These are phyloP conservation scores for Globisporangium viniferum DNA, from an alignment of 352 stramenopile genomes.

Conservation along the genomic window DNA sequence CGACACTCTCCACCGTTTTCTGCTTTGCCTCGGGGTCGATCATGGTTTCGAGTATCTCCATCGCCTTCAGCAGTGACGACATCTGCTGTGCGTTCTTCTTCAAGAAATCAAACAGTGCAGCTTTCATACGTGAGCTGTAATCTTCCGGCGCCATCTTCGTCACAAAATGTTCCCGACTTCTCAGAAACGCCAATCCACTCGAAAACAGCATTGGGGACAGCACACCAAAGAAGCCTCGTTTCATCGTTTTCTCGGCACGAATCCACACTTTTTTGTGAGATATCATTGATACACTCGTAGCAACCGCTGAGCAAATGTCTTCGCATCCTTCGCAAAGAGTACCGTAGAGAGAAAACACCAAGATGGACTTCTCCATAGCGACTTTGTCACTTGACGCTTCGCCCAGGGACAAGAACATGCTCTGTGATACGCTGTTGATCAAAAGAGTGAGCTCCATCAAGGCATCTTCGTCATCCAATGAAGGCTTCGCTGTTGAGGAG, in stretches of 20 bases:
- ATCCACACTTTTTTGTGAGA: neutral
- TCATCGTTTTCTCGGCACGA: slow-evolving; percentile 11
- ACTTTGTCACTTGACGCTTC: slow-evolving; percentile 4
- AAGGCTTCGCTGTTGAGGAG: neutral
- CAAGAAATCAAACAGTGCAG: slow-evolving; percentile 14
- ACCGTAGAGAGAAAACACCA: slow-evolving; percentile 15
- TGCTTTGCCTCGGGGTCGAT: slow-evolving; percentile 33
- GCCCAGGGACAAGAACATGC: slow-evolving; percentile 22
- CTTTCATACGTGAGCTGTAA: neutral
- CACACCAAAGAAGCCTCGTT: slow-evolving; percentile 18
- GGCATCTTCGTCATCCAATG: slow-evolving; percentile 14
- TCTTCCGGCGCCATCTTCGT: slow-evolving; percentile 7
- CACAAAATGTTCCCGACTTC: slow-evolving; percentile 21
- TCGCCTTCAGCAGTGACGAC: slow-evolving; percentile 28
- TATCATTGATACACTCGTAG: neutral
- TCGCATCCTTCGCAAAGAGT: slow-evolving; percentile 12
- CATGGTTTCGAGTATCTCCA: slow-evolving; percentile 29
- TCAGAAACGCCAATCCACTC: slow-evolving; percentile 32
- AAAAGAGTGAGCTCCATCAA: slow-evolving; percentile 37
- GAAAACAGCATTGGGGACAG: slow-evolving; percentile 39
- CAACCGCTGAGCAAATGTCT: slow-evolving; percentile 4
- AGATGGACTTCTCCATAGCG: neutral
- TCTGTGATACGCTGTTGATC: slow-evolving; percentile 46
- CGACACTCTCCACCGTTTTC: slow-evolving; percentile 36
- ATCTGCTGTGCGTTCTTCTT: slow-evolving; percentile 28